Evolutionary conservation across 2,329 filamentous ascomycete genomes (phyloP).

Genomic region (Neophaeococcomyces mojaviensis): DNA sequence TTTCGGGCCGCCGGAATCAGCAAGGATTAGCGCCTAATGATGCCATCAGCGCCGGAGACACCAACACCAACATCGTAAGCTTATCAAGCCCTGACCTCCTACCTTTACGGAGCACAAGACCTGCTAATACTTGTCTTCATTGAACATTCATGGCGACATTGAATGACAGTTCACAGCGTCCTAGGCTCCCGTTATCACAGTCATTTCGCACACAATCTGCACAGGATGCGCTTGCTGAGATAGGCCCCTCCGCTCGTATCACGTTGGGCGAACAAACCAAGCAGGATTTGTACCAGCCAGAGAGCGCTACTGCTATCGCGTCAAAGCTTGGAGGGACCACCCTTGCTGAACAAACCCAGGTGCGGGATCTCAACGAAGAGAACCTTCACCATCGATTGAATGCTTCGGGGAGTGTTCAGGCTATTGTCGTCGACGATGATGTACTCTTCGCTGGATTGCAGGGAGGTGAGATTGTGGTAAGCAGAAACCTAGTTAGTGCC

Average conservation of each 20-base stretch:
- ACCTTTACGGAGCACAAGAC: no score
- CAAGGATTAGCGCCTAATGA: background rate
- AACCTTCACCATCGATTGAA: constrained; percentile 17
- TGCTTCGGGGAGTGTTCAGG: constrained; percentile 44
- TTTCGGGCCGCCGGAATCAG: constrained; percentile 1
- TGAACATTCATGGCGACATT: constrained; percentile 6
- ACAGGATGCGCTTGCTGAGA: constrained; percentile 1
- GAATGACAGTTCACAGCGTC: constrained; percentile 2
- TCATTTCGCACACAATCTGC: constrained; percentile 4
- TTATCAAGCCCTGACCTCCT: background rate
- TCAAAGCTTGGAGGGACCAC: background rate
- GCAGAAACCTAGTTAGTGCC: constrained; percentile 14
- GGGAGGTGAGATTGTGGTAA: constrained; percentile 77
- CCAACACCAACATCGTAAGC: background rate
- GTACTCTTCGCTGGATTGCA: constrained; percentile 89
- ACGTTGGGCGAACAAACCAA: background rate
- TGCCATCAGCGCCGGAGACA: no score
- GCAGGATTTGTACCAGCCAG: background rate
- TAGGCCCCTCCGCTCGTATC: background rate
- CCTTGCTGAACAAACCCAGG: background rate
- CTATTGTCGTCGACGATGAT: constrained; percentile 70
- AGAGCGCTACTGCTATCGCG: background rate
- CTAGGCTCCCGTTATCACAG: constrained; percentile 4
- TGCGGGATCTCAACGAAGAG: background rate
- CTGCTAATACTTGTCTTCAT: no score